Base-by-base conservation (phyloP, 2,329 filamentous ascomycete genomes). In the Aspergillus floridensis region DNA sequence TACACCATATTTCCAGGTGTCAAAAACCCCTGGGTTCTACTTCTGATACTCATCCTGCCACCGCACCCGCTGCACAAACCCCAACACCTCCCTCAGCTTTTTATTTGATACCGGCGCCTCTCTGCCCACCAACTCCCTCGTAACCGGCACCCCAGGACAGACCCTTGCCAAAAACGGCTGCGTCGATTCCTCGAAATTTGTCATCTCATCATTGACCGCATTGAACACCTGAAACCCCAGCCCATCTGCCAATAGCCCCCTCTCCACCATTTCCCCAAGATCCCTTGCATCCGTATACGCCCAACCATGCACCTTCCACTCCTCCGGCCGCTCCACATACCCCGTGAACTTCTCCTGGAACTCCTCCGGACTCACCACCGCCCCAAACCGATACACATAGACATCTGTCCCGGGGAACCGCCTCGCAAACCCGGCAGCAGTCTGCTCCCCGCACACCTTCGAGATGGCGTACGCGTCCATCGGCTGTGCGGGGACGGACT, bases 211-310 rank as follows among this genome's bases (percentile, higher is more conserved):
- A 66, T 88, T 88, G 0, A 84, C 86, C 1, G 84, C 85, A 66
- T 88, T 88, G 72, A 88, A 88, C 0, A 87, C 74, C 67, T 88
- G 84, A 64, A 86, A 88, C 0, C 85, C 85, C 10, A 88, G 66
- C 0, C 82, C 84, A 66, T 57, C 61, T n/a, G 79, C 78, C 63
- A 80, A 83, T 60, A 87, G 77, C 19, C 77, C 80, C 8, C 83
- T 66, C 62, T 86, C 76, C 66, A 83, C 87, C 58, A 88, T 87
- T 70, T 85, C 82, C 0, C 84, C 86, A 2, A 88, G 69, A 65
- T 88, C 86, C 14, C 85, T 72, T 0, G 84, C 83, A 68, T 88
- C 86, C 26, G 85, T 85, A 68, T 88, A 88, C 24, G 79, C 81
- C 85, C 85, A 88, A 0, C 82, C 85, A 68, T 88, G 86, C 0